phyloP scores from a whole-genome alignment of 305 asterid species.

The Rubia peregrina region DNA sequence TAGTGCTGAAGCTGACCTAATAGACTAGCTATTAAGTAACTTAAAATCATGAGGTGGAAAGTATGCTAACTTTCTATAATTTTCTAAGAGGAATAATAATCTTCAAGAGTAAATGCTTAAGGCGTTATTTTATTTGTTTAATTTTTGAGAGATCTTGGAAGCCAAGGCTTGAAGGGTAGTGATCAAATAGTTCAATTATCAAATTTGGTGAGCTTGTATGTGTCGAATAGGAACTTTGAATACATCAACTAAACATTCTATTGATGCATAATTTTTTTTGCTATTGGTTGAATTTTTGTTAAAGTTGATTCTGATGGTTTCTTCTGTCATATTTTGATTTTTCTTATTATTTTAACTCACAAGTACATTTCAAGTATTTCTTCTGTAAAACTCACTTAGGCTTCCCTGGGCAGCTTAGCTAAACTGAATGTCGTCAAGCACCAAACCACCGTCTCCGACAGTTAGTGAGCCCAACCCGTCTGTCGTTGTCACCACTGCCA shows the following conservation, averaged over 20 bases:
- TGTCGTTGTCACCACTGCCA: background rate
- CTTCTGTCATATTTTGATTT: background rate
- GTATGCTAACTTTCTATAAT: background rate
- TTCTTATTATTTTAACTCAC: background rate
- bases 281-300: background rate
- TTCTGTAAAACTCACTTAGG: background rate
- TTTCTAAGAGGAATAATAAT: background rate
- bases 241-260: background rate
- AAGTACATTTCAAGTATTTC: background rate
- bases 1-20: background rate
- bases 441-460: background rate
- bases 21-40: background rate
- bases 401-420: background rate
- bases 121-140: background rate
- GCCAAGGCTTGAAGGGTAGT: constrained; percentile 93
- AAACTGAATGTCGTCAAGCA: background rate
- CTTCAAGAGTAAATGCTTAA: background rate
- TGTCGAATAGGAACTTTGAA: constrained; percentile 28
- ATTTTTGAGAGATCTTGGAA: constrained; percentile 70
- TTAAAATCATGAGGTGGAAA: background rate
- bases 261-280: background rate
- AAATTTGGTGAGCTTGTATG: constrained; percentile 95
- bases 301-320: background rate
- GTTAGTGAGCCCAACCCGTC: background rate
- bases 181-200: constrained; percentile 63